Conservation (phyloP, 345 rosid genomes). For the Hevea brasiliensis region DNA sequence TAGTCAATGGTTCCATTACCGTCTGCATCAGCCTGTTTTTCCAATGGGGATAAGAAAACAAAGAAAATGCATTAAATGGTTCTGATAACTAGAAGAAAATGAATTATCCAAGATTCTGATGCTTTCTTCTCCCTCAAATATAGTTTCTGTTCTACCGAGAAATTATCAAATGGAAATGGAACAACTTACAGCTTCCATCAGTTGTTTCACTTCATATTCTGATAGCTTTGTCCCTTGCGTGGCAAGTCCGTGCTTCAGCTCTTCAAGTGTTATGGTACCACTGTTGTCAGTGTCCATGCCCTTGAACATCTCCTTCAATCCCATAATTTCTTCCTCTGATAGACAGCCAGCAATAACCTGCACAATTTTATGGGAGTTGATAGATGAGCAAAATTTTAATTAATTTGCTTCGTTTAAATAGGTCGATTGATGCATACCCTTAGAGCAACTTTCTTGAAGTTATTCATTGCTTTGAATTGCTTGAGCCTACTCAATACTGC, state of each 20-base stretch:
- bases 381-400: not conserved
- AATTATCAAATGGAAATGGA: not conserved
- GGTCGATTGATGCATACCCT: slow-evolving; percentile 36
- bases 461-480: slow-evolving; percentile 76
- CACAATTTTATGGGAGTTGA: not conserved
- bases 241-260: slow-evolving; percentile 85
- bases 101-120: not conserved
- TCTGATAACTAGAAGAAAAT: not conserved
- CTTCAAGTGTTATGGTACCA: slow-evolving; percentile 94
- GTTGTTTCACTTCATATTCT: slow-evolving; percentile 78
- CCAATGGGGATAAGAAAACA: not conserved
- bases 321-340: slow-evolving; percentile 97
- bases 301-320: slow-evolving; percentile 90
- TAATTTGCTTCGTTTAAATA: not conserved
- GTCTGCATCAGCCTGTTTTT: slow-evolving; percentile 78
- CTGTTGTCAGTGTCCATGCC: slow-evolving; percentile 86
- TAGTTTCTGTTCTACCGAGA: not conserved
- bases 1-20: slow-evolving; percentile 81
- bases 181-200: slow-evolving; percentile 88
- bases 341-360: slow-evolving; percentile 95
- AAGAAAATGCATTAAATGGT: not conserved
- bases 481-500: slow-evolving; percentile 72
- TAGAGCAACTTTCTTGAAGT: slow-evolving; percentile 76
- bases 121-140: not conserved
- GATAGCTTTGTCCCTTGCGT: slow-evolving; percentile 88